Evolutionary conservation across 345 rosid genomes (phyloP).

Genomic region (Clarkia xantiana): DNA sequence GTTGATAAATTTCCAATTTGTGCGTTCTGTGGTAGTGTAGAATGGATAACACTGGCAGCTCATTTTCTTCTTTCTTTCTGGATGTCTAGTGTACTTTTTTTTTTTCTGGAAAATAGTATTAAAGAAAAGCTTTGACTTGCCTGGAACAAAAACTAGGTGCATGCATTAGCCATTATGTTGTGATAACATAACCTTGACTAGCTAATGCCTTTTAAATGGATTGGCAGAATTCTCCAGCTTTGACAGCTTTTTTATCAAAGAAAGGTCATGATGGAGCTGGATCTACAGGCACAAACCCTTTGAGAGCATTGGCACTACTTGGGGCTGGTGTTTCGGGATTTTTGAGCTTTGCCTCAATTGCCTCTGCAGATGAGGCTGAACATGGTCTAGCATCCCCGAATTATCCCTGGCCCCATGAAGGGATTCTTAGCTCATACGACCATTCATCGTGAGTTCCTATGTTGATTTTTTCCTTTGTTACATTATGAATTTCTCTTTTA

Average conservation of each 20-base stretch:
- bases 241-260: conserved; percentile 16
- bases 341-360: conserved; percentile 57
- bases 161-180: too few relatives aligned
- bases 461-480: conserved; percentile 7
- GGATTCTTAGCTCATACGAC: conserved; percentile 94
- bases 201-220: not conserved
- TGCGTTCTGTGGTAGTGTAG: too few relatives aligned
- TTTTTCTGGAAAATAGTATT: too few relatives aligned
- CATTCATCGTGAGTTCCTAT: conserved; percentile 81
- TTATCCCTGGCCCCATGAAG: conserved; percentile 99
- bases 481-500: conserved; percentile 1
- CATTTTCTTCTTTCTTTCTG: too few relatives aligned
- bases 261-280: conserved; percentile 23
- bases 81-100: too few relatives aligned
- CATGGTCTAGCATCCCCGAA: conserved; percentile 71
- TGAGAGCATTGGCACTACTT: conserved; percentile 39
- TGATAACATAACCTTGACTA: too few relatives aligned
- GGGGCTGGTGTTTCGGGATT: conserved; percentile 92
- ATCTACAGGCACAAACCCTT: conserved; percentile 11
- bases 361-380: conserved; percentile 96
- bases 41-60: too few relatives aligned
- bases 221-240: conserved; percentile 19
- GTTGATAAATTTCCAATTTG: too few relatives aligned
- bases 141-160: too few relatives aligned
- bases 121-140: too few relatives aligned